Percentiles rank a stretch among this genome's conserved stretches.
These are phyloP conservation scores for Beauveria sp. DNA, from an alignment of 2,329 filamentous ascomycete species.

Conservation along the genomic window DNA sequence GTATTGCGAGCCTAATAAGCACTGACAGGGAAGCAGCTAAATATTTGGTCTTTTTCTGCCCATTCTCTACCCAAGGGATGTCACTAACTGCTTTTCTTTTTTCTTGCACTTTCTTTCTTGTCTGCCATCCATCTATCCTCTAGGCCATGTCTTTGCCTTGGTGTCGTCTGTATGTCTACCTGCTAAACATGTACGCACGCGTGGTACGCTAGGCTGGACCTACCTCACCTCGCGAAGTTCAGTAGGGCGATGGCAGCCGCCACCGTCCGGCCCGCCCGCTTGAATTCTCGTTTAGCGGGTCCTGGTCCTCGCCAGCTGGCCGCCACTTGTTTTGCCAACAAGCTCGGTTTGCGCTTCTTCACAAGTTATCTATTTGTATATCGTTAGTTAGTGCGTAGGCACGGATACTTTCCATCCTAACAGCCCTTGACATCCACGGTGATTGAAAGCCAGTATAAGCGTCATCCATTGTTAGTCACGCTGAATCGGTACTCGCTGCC, in stretches of 20 bases:
- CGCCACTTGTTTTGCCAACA: background rate
- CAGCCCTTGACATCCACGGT: background rate
- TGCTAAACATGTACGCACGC: too few species aligned
- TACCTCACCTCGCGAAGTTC: too few species aligned
- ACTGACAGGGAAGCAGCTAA: too few species aligned
- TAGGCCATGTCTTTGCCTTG: too few species aligned
- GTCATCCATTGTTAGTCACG: background rate
- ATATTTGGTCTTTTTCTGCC: background rate
- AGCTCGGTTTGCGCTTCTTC: background rate
- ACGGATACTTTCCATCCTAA: background rate
- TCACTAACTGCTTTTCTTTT: too few species aligned
- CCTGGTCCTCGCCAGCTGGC: background rate
- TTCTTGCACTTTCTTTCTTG: too few species aligned
- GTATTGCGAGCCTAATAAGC: too few species aligned
- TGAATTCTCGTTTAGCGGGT: background rate
- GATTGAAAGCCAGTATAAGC: background rate
- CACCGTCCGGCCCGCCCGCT: background rate
- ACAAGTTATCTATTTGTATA: background rate
- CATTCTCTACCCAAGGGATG: background rate
- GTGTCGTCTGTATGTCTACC: too few species aligned
- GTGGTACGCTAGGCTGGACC: too few species aligned
- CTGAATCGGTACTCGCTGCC: background rate
- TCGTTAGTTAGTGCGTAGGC: too few species aligned
- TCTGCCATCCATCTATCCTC: too few species aligned
- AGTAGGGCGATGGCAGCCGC: background rate